These are phyloP conservation scores for Chaetoceros muelleri DNA, from an alignment of 108 stramenopile species.

Conservation along the genomic window DNA sequence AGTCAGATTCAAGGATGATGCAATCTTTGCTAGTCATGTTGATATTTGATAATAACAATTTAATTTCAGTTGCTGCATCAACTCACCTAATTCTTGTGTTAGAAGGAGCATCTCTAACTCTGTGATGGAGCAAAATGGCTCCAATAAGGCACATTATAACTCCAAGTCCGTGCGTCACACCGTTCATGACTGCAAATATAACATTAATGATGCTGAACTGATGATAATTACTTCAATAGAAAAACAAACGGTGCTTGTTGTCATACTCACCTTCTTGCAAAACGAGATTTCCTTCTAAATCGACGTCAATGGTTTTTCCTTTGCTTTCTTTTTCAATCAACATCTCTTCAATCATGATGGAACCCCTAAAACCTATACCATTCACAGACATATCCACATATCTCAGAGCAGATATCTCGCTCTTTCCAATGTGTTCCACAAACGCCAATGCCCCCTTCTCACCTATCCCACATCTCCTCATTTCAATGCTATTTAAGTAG, in stretches of 20 bases:
- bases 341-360: conserved; percentile 37
- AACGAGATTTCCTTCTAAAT: conserved; percentile 69
- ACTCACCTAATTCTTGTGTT: conserved; percentile 30
- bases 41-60: too few relatives aligned
- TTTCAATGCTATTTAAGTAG: conserved; percentile 24
- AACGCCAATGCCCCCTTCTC: conserved; percentile 67
- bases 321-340: conserved; percentile 17
- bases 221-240: background rate
- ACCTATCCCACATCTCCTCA: conserved; percentile 61
- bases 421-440: conserved; percentile 24
- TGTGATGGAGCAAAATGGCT: conserved; percentile 37
- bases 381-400: conserved; percentile 59
- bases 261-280: conserved; percentile 52
- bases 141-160: conserved; percentile 74
- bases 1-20: too few relatives aligned
- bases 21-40: background rate
- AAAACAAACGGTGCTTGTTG: background rate
- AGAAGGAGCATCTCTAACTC: conserved; percentile 17
- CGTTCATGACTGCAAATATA: conserved; percentile 64
- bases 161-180: conserved; percentile 87
- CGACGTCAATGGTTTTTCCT: conserved; percentile 19
- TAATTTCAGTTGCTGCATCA: too few relatives aligned
- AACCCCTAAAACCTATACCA: conserved; percentile 59
- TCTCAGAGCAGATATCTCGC: conserved; percentile 14
- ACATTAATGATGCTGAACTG: background rate